A percentile compares a stretch with the other conserved stretches of the same genome.
Conservation (phyloP, 352 stramenopile species). For the Phytophthora niederhauseri region DNA sequence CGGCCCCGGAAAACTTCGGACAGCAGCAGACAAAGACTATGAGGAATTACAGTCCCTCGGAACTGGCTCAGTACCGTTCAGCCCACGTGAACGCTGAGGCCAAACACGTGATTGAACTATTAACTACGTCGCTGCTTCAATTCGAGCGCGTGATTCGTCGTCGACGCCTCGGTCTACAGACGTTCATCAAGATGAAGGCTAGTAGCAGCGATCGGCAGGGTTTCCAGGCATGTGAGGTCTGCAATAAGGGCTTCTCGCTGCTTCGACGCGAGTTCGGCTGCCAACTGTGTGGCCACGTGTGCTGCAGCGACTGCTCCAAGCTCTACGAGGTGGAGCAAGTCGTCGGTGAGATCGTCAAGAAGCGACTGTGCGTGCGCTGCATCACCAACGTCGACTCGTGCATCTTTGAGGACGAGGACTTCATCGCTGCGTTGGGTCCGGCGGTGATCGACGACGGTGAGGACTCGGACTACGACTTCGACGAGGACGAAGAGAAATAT, state of each 20-base stretch:
- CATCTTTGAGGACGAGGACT: constrained; percentile 65
- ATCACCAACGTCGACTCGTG: constrained; percentile 62
- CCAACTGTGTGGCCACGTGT: constrained; percentile 60
- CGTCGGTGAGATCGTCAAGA: constrained; percentile 53
- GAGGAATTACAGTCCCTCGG: constrained; percentile 28
- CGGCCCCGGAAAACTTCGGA: constrained; percentile 44
- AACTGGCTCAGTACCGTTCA: constrained; percentile 46
- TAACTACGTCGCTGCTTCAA: constrained; percentile 58
- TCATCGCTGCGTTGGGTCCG: constrained; percentile 51
- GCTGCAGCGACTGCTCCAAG: constrained; percentile 59
- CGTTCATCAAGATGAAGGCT: constrained; percentile 50
- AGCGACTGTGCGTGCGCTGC: constrained; percentile 58
- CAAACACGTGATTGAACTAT: constrained; percentile 58
- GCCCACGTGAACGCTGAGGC: constrained; percentile 67
- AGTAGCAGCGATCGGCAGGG: constrained; percentile 17
- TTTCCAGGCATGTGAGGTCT: constrained; percentile 44
- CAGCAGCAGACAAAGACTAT: constrained; percentile 28
- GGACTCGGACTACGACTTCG: constrained; percentile 29
- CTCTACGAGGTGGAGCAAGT: constrained; percentile 58
- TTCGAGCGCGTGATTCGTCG: constrained; percentile 77
- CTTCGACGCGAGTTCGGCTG: constrained; percentile 58
- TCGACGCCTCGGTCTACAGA: constrained; percentile 70
- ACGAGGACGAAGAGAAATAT: constrained; percentile 21
- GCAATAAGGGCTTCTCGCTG: constrained; percentile 52
- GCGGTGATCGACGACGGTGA: constrained; percentile 42